Percentiles rank a stretch among this genome's conserved stretches.
Conservation (phyloP, 495 filamentous ascomycete genomes). For the Aspergillus wentii region DNA sequence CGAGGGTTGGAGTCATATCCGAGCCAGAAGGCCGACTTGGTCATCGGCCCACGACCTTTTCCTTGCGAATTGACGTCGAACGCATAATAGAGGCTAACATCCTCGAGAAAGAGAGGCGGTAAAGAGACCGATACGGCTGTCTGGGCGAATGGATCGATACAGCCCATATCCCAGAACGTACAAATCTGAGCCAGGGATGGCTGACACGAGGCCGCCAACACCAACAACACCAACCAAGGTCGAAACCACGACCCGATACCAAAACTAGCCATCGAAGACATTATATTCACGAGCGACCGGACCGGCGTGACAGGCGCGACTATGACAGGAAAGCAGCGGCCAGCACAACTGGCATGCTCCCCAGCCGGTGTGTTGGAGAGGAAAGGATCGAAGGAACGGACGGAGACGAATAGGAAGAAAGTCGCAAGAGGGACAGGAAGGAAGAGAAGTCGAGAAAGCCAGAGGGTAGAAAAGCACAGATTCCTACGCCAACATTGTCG, state of each 20-base stretch:
- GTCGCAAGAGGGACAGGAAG: neutral
- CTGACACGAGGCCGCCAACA: constrained; percentile 16
- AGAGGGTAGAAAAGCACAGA: no score
- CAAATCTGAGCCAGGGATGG: constrained; percentile 28
- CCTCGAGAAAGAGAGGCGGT: constrained; percentile 32
- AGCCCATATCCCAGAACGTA: constrained; percentile 34
- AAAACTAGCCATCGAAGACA: neutral
- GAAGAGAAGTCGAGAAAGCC: neutral
- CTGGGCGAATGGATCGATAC: constrained; percentile 41
- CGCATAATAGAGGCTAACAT: constrained; percentile 34
- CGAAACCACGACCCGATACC: constrained; percentile 8
- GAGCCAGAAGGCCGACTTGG: constrained; percentile 39
- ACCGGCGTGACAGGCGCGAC: constrained; percentile 17
- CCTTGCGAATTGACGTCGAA: constrained; percentile 33
- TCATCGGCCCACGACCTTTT: constrained; percentile 32
- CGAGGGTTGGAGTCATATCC: constrained; percentile 28
- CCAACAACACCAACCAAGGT: constrained; percentile 13
- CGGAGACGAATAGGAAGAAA: neutral
- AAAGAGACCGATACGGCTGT: constrained; percentile 32
- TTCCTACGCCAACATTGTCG: no score
- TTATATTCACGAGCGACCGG: constrained; percentile 15
- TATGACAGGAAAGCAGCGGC: constrained; percentile 10
- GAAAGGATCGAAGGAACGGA: constrained; percentile 2
- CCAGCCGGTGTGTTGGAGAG: neutral
- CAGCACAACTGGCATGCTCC: constrained; percentile 21